phyloP scores from a whole-genome alignment of 2,329 filamentous ascomycete genomes.

The Pseudogymnoascus sp. region DNA sequence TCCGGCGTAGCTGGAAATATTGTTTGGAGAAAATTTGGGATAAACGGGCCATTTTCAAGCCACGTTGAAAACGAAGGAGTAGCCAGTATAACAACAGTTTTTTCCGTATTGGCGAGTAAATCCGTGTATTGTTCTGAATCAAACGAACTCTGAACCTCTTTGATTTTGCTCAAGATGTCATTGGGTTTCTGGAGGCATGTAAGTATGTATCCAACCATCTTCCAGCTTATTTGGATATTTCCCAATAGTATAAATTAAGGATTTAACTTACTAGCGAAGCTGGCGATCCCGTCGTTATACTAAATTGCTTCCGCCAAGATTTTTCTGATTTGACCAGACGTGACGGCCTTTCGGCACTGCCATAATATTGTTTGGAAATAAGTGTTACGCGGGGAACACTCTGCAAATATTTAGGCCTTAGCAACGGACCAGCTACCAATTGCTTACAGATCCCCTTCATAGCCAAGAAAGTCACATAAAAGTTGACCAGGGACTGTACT shows the following conservation, averaged over 20 bases:
- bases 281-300: constrained; percentile 1
- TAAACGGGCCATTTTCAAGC: constrained; percentile 25
- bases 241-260: neutral
- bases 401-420: neutral
- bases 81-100: constrained; percentile 25
- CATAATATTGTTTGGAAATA: constrained; percentile 6
- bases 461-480: neutral
- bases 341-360: neutral
- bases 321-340: neutral
- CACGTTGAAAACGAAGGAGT: constrained; percentile 25
- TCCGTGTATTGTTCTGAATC: neutral
- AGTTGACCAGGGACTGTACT: neutral
- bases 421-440: neutral
- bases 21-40: constrained; percentile 20
- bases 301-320: neutral
- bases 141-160: neutral
- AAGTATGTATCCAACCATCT: neutral
- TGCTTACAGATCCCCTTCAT: constrained; percentile 2
- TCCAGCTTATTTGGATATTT: neutral
- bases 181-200: neutral
- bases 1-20: constrained; percentile 8
- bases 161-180: constrained; percentile 5
- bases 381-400: neutral
- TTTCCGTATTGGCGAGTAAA: neutral
- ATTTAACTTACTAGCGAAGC: neutral